Evolutionary conservation across 2,329 filamentous ascomycete genomes (phyloP).

Genomic region (Apiospora phragmitis): DNA sequence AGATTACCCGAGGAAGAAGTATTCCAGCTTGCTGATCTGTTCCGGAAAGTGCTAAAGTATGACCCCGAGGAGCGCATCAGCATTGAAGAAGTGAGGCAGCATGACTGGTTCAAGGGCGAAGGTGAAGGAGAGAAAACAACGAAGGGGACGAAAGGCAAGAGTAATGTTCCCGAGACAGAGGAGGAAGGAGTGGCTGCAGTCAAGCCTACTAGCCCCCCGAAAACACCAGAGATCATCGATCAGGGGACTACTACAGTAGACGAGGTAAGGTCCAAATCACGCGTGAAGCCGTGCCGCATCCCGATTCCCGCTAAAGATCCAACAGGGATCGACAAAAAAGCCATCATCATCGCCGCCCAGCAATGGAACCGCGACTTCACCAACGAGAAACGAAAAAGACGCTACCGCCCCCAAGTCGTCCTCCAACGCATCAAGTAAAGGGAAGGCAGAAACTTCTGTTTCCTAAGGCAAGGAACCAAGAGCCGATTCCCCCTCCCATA

Average conservation of each 20-base stretch:
- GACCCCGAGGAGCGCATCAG: slow-evolving; percentile 1
- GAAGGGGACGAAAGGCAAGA: not conserved
- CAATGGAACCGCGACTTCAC: not conserved
- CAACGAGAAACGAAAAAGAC: not conserved
- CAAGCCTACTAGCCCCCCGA: not conserved
- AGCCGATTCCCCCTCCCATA: not conserved
- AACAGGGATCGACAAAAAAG: not conserved
- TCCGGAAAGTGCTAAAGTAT: slow-evolving; percentile 1
- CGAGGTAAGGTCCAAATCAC: not conserved
- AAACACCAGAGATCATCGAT: not conserved
- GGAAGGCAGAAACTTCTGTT: not conserved
- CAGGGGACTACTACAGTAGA: not conserved
- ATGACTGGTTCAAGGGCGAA: slow-evolving; percentile 10
- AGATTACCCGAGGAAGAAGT: slow-evolving; percentile 4
- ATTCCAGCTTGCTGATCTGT: slow-evolving; percentile 3
- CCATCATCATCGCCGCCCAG: not conserved
- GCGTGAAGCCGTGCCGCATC: not conserved
- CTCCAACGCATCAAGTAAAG: not conserved
- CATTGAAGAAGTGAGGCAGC: not conserved
- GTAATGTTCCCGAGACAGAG: not conserved
- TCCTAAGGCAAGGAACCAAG: not conserved
- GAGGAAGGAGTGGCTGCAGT: not conserved
- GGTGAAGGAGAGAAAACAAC: not conserved
- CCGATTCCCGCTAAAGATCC: not conserved
- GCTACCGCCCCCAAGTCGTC: not conserved